Evolutionary conservation across 805 yeast species (phyloP).

Genomic region (Kluyveromyces aestuarii): DNA sequence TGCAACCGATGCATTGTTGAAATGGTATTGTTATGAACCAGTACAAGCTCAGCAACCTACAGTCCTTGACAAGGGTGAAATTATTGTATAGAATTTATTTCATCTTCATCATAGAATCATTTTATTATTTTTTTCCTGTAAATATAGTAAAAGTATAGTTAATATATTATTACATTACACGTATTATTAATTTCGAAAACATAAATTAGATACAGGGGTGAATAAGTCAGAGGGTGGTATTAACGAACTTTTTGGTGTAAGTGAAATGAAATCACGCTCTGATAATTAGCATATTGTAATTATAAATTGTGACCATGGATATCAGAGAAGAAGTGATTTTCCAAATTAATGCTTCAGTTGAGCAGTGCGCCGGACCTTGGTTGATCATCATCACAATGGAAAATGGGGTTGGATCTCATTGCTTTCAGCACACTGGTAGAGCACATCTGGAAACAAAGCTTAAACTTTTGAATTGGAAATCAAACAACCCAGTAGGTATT

Average conservation of each 20-base stretch:
- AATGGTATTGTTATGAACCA: slow-evolving; percentile 89
- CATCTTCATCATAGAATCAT: background rate
- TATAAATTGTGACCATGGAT: background rate
- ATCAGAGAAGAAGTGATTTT: background rate
- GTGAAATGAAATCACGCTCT: background rate
- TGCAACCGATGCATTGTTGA: slow-evolving; percentile 79
- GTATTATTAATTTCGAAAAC: background rate
- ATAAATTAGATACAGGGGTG: background rate
- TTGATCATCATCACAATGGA: background rate
- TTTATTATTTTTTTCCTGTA: slow-evolving; percentile 4
- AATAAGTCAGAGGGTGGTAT: background rate
- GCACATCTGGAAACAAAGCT: background rate
- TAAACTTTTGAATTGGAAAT: background rate
- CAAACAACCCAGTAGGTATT: background rate
- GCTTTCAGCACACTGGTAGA: background rate
- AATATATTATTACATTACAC: background rate
- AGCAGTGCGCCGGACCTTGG: background rate
- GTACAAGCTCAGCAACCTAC: slow-evolving; percentile 49
- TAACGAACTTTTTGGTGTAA: background rate
- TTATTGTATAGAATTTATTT: slow-evolving; percentile 28
- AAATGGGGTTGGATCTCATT: background rate
- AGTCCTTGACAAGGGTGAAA: slow-evolving; percentile 35
- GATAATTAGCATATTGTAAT: background rate
- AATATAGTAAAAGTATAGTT: slow-evolving; percentile 4
- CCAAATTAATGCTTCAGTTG: background rate